These are phyloP conservation scores for Murraya paniculata DNA, from an alignment of 345 rosid genomes.

Conservation along the genomic window DNA sequence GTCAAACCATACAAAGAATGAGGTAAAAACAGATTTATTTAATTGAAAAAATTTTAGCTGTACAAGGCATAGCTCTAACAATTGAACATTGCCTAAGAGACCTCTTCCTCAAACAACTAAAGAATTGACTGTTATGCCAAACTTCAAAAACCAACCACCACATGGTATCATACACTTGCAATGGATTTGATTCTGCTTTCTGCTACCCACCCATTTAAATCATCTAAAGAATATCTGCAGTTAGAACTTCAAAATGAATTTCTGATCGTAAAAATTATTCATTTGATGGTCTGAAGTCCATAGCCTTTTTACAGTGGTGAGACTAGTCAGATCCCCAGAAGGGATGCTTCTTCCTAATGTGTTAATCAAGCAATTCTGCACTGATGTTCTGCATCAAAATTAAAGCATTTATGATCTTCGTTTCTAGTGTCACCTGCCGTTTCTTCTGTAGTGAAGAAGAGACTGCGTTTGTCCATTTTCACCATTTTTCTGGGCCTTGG, in stretches of 20 bases:
- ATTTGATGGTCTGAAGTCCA: not conserved
- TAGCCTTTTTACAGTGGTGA: conserved; percentile 2
- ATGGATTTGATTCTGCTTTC: conserved; percentile 7
- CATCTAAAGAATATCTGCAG: not conserved
- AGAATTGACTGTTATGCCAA: not conserved
- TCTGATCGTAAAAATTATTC: not conserved
- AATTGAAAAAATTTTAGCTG: conserved; percentile 15
- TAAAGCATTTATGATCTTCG: conserved; percentile 3
- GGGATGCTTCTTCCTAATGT: not conserved
- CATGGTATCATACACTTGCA: not conserved
- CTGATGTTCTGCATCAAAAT: conserved; percentile 2
- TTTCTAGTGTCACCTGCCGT: conserved; percentile 31
- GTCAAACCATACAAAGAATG: conserved; percentile 11
- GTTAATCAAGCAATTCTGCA: not conserved
- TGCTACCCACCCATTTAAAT: not conserved
- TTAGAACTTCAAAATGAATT: conserved; percentile 9
- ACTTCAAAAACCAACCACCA: conserved; percentile 1
- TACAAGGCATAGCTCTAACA: conserved; percentile 17
- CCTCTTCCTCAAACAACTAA: conserved; percentile 11
- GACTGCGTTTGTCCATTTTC: conserved; percentile 33
- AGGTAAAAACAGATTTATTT: not conserved
- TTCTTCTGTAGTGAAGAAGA: conserved; percentile 29
- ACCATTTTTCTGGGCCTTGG: conserved; percentile 25
- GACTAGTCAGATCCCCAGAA: conserved; percentile 2
- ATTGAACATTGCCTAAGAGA: conserved; percentile 12